phyloP scores from a whole-genome alignment of 345 rosid species.

The Corymbia maculata region DNA sequence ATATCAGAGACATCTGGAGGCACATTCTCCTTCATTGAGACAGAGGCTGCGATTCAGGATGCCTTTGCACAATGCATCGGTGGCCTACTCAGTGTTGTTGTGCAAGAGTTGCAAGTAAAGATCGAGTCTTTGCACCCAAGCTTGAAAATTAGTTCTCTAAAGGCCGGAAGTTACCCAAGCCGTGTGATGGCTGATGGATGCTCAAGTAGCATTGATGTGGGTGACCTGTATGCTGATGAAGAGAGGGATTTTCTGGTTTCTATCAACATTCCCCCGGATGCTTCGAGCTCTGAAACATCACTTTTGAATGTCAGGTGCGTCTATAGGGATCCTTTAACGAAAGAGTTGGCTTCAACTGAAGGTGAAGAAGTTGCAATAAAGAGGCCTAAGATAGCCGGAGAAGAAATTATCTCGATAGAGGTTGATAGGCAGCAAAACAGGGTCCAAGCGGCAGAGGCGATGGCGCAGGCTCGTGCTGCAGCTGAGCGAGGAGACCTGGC shows the following conservation, averaged over 20 bases:
- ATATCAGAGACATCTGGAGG: slow-evolving; percentile 88
- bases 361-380: slow-evolving; percentile 43
- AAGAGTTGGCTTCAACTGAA: slow-evolving; percentile 43
- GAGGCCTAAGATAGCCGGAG: slow-evolving; percentile 43
- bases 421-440: slow-evolving; percentile 94
- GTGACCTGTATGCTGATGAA: slow-evolving; percentile 94
- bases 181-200: slow-evolving; percentile 32
- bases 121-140: slow-evolving; percentile 43
- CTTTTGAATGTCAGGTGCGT: slow-evolving; percentile 68
- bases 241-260: slow-evolving; percentile 86
- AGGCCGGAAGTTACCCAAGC: slow-evolving; percentile 73
- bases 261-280: slow-evolving; percentile 55
- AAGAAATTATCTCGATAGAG: slow-evolving; percentile 56
- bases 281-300: slow-evolving; percentile 28
- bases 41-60: slow-evolving; percentile 83
- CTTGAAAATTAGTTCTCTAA: slow-evolving; percentile 46
- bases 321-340: slow-evolving; percentile 69
- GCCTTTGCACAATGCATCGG: slow-evolving; percentile 99
- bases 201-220: slow-evolving; percentile 55
- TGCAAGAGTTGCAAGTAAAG: slow-evolving; percentile 68
- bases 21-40: slow-evolving; percentile 91
- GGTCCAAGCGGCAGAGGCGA: slow-evolving; percentile 81
- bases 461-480: slow-evolving; percentile 60
- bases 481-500: slow-evolving; percentile 84
- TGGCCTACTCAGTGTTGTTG: slow-evolving; percentile 90